Base-by-base conservation (phyloP, 2,329 filamentous ascomycete genomes). In the Emergomyces orientalis region DNA sequence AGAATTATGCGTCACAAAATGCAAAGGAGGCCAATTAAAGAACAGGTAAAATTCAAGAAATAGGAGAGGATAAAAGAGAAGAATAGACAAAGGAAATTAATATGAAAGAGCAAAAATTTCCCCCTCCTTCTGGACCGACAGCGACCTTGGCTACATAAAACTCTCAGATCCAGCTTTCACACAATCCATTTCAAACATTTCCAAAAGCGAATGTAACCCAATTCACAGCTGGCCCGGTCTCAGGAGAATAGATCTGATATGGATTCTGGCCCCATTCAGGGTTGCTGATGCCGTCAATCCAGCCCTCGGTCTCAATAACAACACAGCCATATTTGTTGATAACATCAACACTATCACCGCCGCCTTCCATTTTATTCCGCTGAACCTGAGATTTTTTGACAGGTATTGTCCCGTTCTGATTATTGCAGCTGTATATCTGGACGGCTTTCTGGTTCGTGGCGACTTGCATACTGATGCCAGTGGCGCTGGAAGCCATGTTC, bases 211-310 rank as follows among this genome's bases (percentile, higher is more conserved):
- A 80, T 5, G 75, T 78, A 60, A 77, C 77, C 70, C 70, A 75
- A 67, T 79, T 79, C 22, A 79, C 66, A 5, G 72, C 72, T 11
- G 78, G 77, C 1, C 68, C 72, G 51, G 76, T 73, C 32, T 72
- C 69, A 17, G 76, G 75, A 8, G 74, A 73, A 64, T 73, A 79
- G 64, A 80, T 71, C 69, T 78, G 75, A 65, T 73, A 73, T 1
- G 70, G 62, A 37, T 70, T 76, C 62, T 92, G 84, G 64, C 86
- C 86, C 93, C 93, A 97, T 75, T 91, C 84, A 0, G 92, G 92
- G 69, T 95, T 84, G 77, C 96, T 97, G 77, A 97, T 94, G 32
- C 83, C 91, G 73, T 96, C 92, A 71, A 97, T 96, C 84, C 86
- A 97, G 74, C 94, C 91, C 80, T 97, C 85, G 14, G 94, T 90